phyloP scores from a whole-genome alignment of 1,284 basidiomycete genomes.

The Leccinum subspadiceum region DNA sequence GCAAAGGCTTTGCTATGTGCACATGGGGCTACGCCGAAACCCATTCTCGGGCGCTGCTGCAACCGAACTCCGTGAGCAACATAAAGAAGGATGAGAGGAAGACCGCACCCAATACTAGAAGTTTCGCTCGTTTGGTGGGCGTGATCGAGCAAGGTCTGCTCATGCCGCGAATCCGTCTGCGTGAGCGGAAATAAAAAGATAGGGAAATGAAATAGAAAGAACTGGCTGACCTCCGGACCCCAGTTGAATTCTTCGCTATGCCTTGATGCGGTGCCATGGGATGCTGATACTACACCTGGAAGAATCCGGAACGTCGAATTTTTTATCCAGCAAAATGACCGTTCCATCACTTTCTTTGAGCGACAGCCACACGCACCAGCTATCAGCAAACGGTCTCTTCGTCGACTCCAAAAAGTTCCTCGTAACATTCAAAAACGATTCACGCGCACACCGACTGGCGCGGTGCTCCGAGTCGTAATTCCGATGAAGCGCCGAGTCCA shows the following conservation, averaged over 20 bases:
- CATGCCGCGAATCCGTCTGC: slow-evolving; percentile 12
- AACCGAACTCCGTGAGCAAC: background rate
- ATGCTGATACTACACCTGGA: slow-evolving; percentile 42
- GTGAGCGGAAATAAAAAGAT: background rate
- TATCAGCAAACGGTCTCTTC: slow-evolving; percentile 24
- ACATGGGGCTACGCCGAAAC: too few species aligned
- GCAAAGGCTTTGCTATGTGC: too few species aligned
- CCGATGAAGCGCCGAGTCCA: slow-evolving; percentile 39
- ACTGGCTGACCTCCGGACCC: slow-evolving; percentile 3
- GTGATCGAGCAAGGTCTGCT: background rate
- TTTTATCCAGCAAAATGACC: slow-evolving; percentile 73
- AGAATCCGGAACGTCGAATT: slow-evolving; percentile 63
- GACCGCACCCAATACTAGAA: background rate
- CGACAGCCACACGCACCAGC: slow-evolving; percentile 65
- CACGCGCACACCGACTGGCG: slow-evolving; percentile 64
- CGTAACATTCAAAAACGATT: slow-evolving; percentile 58
- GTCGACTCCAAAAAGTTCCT: slow-evolving; percentile 39
- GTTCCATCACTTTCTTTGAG: slow-evolving; percentile 67
- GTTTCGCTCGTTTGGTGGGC: background rate
- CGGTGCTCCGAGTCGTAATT: slow-evolving; percentile 58
- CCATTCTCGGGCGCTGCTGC: too few species aligned
- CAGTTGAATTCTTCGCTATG: slow-evolving; percentile 3
- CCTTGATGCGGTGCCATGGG: background rate
- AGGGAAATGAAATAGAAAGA: background rate
- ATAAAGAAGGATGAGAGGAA: background rate